Conservation (phyloP, 257 asterid species). For the Euphrasia confusa region DNA sequence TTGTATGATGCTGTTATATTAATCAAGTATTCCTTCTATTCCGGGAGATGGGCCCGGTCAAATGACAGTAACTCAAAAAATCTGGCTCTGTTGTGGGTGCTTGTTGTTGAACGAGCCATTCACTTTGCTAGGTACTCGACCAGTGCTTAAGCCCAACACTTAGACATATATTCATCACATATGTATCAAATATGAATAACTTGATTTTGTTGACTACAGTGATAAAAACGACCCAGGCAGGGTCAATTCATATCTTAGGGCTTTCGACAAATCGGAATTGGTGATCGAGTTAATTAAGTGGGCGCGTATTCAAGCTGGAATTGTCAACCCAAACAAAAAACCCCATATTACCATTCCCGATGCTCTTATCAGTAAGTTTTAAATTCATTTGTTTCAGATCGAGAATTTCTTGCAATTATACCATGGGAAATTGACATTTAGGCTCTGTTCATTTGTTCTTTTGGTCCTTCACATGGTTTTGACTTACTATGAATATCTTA, state of each 20-base stretch:
- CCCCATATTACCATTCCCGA: slow-evolving; percentile 42
- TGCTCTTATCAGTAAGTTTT: slow-evolving; percentile 64
- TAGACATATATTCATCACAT: not conserved
- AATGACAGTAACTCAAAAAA: slow-evolving; percentile 35
- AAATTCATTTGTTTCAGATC: slow-evolving; percentile 17
- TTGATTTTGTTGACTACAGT: slow-evolving; percentile 44
- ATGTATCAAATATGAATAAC: slow-evolving; percentile 23
- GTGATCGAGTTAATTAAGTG: slow-evolving; percentile 50
- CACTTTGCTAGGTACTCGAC: slow-evolving; percentile 54
- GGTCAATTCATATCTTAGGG: slow-evolving; percentile 45
- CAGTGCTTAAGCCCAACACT: slow-evolving; percentile 11
- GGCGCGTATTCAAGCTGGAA: slow-evolving; percentile 40
- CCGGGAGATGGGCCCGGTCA: slow-evolving; percentile 46
- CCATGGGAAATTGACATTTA: not conserved
- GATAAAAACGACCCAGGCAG: slow-evolving; percentile 41
- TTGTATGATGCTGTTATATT: slow-evolving; percentile 61
- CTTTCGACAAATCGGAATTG: slow-evolving; percentile 52
- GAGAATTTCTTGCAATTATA: slow-evolving; percentile 14
- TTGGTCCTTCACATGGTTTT: not conserved
- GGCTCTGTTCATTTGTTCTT: not conserved
- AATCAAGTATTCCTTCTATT: slow-evolving; percentile 49
- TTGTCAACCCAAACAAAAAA: slow-evolving; percentile 21
- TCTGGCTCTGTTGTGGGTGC: slow-evolving; percentile 60
- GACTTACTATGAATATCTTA: slow-evolving; percentile 22
- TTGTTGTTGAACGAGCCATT: slow-evolving; percentile 58